Evolutionary conservation across 1,139 yeast species (phyloP).

Genomic region (Yamadazyma songkhlaensis): DNA sequence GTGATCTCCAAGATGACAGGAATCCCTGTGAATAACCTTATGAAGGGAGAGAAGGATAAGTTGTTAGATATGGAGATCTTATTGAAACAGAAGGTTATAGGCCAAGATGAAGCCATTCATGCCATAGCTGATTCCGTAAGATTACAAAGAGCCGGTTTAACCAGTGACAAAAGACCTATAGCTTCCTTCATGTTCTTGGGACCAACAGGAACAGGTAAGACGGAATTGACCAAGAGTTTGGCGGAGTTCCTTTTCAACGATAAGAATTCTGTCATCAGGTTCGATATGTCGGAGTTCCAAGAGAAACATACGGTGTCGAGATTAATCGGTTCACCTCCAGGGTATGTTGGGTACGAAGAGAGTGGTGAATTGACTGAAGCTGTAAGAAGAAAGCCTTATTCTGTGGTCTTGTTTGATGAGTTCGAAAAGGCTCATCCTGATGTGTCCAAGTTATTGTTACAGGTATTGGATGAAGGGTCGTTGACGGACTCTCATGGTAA

Average conservation of each 20-base stretch:
- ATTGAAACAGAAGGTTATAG: slow-evolving; percentile 75
- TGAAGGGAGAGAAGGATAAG: slow-evolving; percentile 94
- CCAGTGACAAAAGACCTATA: slow-evolving; percentile 90
- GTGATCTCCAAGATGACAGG: slow-evolving; percentile 96
- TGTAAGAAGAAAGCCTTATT: slow-evolving; percentile 89
- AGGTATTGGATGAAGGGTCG: slow-evolving; percentile 92
- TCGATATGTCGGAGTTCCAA: slow-evolving; percentile 97
- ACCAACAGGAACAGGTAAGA: slow-evolving; percentile 98
- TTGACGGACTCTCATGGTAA: slow-evolving; percentile 94
- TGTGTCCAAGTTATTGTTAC: slow-evolving; percentile 80
- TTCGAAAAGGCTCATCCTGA: slow-evolving; percentile 97
- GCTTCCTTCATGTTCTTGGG: slow-evolving; percentile 96
- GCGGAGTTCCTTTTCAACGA: slow-evolving; percentile 92
- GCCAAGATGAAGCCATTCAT: slow-evolving; percentile 91
- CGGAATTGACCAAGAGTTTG: slow-evolving; percentile 87
- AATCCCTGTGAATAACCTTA: slow-evolving; percentile 84
- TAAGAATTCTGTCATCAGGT: slow-evolving; percentile 78
- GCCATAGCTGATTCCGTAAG: slow-evolving; percentile 94
- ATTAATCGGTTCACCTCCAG: slow-evolving; percentile 96
- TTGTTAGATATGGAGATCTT: slow-evolving; percentile 83
- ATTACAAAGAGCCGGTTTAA: slow-evolving; percentile 92
- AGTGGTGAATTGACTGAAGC: slow-evolving; percentile 97
- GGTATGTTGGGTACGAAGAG: slow-evolving; percentile 94
- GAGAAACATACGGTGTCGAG: slow-evolving; percentile 89
- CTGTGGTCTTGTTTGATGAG: slow-evolving; percentile 91